phyloP scores from a whole-genome alignment of 176 grass and related monocot species.

The Carex pumila region DNA sequence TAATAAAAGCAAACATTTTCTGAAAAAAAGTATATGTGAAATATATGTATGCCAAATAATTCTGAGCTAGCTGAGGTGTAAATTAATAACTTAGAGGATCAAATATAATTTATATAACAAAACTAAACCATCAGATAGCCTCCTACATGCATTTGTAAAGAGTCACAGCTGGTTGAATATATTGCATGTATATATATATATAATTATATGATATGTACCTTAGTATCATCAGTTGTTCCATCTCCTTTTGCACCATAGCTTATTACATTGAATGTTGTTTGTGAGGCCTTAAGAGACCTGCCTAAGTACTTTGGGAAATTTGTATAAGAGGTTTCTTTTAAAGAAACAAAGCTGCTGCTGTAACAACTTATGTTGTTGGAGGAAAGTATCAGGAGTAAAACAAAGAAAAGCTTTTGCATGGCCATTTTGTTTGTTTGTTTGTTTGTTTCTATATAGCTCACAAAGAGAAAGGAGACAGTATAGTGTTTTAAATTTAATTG shows the following conservation, averaged over 20 bases:
- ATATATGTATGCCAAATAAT: background rate
- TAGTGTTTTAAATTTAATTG: background rate
- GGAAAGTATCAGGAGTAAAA: constrained; percentile 6
- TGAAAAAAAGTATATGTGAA: background rate
- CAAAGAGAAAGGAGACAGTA: background rate
- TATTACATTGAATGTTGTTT: constrained; percentile 38
- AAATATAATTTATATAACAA: background rate
- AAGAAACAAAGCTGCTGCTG: background rate
- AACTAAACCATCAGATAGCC: background rate
- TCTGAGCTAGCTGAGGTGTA: background rate
- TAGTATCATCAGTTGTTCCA: constrained; percentile 43
- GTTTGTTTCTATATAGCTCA: background rate
- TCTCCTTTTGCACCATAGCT: constrained; percentile 43
- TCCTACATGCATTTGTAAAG: background rate
- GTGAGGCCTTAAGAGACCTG: constrained; percentile 19
- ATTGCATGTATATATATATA: background rate
- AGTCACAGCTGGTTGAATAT: background rate
- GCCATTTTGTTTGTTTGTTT: constrained; percentile 21
- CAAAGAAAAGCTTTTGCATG: constrained; percentile 8
- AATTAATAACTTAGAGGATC: background rate
- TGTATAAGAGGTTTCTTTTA: background rate
- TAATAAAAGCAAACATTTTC: background rate
- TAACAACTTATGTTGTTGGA: constrained; percentile 8
- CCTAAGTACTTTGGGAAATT: constrained; percentile 11
- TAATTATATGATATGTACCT: background rate